phyloP scores from a whole-genome alignment of 106 monocot species.

The Vanilla planifolia region DNA sequence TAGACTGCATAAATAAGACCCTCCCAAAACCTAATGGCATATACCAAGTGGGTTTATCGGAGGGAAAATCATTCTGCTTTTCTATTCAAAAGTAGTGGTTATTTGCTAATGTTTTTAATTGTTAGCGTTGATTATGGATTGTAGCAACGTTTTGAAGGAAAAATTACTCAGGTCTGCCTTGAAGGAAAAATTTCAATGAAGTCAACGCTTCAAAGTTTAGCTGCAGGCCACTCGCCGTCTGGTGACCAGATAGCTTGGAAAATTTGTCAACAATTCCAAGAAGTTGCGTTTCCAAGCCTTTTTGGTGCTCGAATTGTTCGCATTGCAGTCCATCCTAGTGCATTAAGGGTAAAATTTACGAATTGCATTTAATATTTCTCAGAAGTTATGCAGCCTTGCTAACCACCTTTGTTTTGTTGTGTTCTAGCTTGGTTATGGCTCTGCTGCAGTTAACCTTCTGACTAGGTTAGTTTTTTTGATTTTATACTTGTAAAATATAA shows the following conservation, averaged over 20 bases:
- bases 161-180: slow-evolving; percentile 95
- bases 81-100: too few relatives aligned
- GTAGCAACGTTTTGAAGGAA: too few relatives aligned
- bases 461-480: slow-evolving; percentile 45
- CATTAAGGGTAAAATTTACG: slow-evolving; percentile 57
- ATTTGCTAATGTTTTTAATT: too few relatives aligned
- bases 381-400: too few relatives aligned
- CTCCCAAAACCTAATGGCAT: too few relatives aligned
- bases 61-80: too few relatives aligned
- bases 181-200: slow-evolving; percentile 91
- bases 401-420: not conserved
- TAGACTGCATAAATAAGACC: too few relatives aligned
- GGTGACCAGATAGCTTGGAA: slow-evolving; percentile 99
- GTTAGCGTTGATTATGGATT: too few relatives aligned
- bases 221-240: slow-evolving; percentile 57
- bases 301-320: slow-evolving; percentile 95
- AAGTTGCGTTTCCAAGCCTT: slow-evolving; percentile 76
- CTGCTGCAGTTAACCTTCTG: slow-evolving; percentile 78
- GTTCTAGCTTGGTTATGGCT: slow-evolving; percentile 86
- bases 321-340: slow-evolving; percentile 94
- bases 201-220: slow-evolving; percentile 79
- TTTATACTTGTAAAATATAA: not conserved
- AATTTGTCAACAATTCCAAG: slow-evolving; percentile 91
- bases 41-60: too few relatives aligned
- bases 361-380: not conserved